Evolutionary conservation across 2,329 filamentous ascomycete species (phyloP).

Genomic region (Microsporum audouinii): DNA sequence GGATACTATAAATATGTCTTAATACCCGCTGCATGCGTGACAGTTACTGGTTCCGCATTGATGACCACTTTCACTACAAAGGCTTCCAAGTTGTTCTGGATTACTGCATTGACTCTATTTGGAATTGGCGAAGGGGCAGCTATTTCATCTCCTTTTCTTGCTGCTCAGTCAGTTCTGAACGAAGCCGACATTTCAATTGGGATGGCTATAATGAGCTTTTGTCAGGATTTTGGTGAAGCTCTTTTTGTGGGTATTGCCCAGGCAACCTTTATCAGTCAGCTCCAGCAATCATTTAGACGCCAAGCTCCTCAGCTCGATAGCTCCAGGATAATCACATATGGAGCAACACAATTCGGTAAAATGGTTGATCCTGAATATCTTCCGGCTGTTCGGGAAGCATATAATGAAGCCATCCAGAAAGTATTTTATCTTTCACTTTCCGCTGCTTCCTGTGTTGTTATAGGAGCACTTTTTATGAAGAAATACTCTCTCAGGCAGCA

Average conservation of each 20-base stretch:
- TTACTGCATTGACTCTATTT: too few species aligned
- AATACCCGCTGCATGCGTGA: too few species aligned
- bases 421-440: neutral
- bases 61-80: too few species aligned
- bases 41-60: too few species aligned
- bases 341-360: slow-evolving; percentile 1
- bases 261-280: slow-evolving; percentile 10
- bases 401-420: slow-evolving; percentile 6
- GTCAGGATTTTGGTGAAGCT: slow-evolving; percentile 15
- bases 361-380: slow-evolving; percentile 3
- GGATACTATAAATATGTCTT: too few species aligned
- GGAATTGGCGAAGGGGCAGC: too few species aligned
- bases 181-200: slow-evolving; percentile 12
- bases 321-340: neutral
- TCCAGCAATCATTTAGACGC: neutral
- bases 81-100: too few species aligned
- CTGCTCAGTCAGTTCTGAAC: slow-evolving; percentile 14
- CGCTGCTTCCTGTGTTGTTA: too few species aligned
- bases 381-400: neutral
- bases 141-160: slow-evolving; percentile 6
- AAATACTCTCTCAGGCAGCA: too few species aligned
- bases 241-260: slow-evolving; percentile 15
- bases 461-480: too few species aligned
- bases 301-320: too few species aligned
- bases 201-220: slow-evolving; percentile 16